A percentile compares a stretch with the other conserved stretches of the same genome.
Conservation (phyloP, 306 rosid genomes). For the Castanea crenata region DNA sequence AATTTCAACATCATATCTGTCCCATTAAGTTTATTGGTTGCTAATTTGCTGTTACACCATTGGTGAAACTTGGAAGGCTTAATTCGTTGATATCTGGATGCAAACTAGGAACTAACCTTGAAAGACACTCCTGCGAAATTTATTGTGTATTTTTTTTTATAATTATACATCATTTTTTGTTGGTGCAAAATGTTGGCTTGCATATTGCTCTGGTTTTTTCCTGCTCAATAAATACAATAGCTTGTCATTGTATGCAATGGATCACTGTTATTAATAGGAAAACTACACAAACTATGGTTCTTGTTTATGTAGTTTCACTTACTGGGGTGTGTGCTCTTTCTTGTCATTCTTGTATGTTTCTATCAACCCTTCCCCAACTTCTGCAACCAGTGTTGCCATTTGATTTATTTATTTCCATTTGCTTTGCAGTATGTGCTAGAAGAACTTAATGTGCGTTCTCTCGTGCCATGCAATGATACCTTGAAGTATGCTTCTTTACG, state of each 20-base stretch:
- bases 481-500: slow-evolving; percentile 81
- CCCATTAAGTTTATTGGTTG: neutral
- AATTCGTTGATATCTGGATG: neutral
- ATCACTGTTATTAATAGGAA: neutral
- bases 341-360: neutral
- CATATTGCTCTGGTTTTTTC: neutral
- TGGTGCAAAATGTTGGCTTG: neutral
- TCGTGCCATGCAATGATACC: slow-evolving; percentile 81
- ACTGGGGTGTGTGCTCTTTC: neutral
- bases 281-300: neutral
- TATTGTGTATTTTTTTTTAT: neutral
- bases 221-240: neutral
- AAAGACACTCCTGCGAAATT: neutral
- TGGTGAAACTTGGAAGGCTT: neutral
- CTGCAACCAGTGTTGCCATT: neutral
- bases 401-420: slow-evolving; percentile 26
- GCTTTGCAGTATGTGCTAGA: slow-evolving; percentile 75
- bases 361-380: neutral
- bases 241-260: neutral
- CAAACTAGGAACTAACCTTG: neutral
- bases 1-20: no score
- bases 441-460: slow-evolving; percentile 84
- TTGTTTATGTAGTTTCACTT: neutral
- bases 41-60: neutral
- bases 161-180: neutral